Evolutionary conservation across 805 yeast genomes (phyloP), one percentile per base, ranked within the genome.

Genomic region (Ogataea allantospora): DNA sequence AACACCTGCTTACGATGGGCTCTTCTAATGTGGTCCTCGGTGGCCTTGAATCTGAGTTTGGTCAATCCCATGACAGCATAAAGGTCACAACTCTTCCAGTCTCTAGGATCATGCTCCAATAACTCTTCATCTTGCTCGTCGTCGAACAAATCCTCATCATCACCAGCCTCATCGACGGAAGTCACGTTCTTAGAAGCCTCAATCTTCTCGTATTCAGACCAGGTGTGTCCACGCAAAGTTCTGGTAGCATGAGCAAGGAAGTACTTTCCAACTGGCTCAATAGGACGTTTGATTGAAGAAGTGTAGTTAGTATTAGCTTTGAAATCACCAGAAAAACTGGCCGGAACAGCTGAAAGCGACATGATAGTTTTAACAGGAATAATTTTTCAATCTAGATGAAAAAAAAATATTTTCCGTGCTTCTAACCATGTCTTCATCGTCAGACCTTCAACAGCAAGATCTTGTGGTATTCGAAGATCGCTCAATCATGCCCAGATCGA

Each of bases 1-100:
- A 93, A 76, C 19, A 93, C 98, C 69, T 88, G 95, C 65, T 83
- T 83, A 75, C 99, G 83, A 76, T 91, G 97, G 41, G 98, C 97
- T 65, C 88, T 83, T 69, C 95, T 83, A 60, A 93, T 80, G 67
- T 89, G 97, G 55, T 83, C 95, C 55, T 83, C 89, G 39, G 87
- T 88, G 50, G 99, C 98, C 52, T 68, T 80, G 81, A 77, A 83
- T 73, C 99, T 82, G 66, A 86, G 78, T 62, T 88, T 86, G 46
- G 95, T 81, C 56, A 93, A 73, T 48, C 99, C 98, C 67, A 93
- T 77, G 33, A 93, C 98, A 38, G 95, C 95, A 58, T 93, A 93
- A 67, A 93, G 83, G 66, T 93, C 97, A 51, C 93, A 95, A 37
- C 82, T 70, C 70, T 93, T 93, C 99, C 99, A 93, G 62, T 93